These are phyloP conservation scores for Ochromonas danica DNA, from an alignment of 108 stramenopile genomes.

Conservation along the genomic window DNA sequence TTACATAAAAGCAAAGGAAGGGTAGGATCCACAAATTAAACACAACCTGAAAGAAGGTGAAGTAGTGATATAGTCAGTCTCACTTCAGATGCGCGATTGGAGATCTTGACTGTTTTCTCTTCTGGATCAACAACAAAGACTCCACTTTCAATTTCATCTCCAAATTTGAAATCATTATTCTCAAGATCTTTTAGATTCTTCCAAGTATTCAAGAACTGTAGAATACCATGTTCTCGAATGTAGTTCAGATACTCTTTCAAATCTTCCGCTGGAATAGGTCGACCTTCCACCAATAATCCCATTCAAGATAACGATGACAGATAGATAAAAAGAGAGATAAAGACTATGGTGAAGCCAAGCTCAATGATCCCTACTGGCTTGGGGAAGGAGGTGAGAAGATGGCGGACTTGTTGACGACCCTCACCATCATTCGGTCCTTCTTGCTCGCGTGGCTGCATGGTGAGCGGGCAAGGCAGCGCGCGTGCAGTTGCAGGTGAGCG, in stretches of 20 bases:
- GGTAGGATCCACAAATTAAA: too few relatives aligned
- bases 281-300: conserved; percentile 12
- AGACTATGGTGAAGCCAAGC: too few relatives aligned
- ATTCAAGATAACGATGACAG: background rate
- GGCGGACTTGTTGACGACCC: too few relatives aligned
- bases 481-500: too few relatives aligned
- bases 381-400: too few relatives aligned
- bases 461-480: too few relatives aligned
- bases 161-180: conserved; percentile 86
- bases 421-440: too few relatives aligned
- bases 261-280: background rate
- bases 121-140: conserved; percentile 78
- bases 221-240: conserved; percentile 55
- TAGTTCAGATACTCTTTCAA: background rate
- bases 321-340: background rate
- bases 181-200: conserved; percentile 85
- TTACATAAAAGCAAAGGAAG: too few relatives aligned
- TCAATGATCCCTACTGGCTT: too few relatives aligned
- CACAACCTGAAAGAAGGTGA: too few relatives aligned
- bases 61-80: too few relatives aligned
- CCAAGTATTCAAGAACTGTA: conserved; percentile 92
- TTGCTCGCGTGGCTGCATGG: too few relatives aligned
- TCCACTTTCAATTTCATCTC: conserved; percentile 97
- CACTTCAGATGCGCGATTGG: conserved; percentile 63
- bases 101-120: conserved; percentile 72